A percentile compares a stretch with the other conserved stretches of the same genome.
These are phyloP conservation scores for Vanrija sp. DNA, from an alignment of 1,284 basidiomycete genomes.

Conservation along the genomic window DNA sequence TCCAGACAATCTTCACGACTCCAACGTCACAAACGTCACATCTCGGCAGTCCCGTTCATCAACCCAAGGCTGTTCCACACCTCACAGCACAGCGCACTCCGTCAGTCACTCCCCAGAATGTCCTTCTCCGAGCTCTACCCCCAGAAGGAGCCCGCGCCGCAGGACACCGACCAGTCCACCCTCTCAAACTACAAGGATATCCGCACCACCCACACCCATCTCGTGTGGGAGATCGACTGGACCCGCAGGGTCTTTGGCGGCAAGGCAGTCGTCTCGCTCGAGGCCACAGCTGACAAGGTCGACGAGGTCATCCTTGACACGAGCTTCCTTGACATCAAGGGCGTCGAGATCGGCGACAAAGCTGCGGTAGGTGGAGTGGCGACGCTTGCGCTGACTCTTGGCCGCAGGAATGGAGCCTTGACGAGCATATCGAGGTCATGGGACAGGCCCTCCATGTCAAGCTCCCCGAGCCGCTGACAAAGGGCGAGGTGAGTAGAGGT, in stretches of 20 bases:
- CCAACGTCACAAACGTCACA: not conserved
- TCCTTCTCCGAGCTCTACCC: constrained; percentile 31
- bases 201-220: constrained; percentile 62
- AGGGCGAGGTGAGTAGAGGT: constrained; percentile 48
- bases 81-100: not conserved
- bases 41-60: not conserved
- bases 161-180: constrained; percentile 62
- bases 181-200: constrained; percentile 75
- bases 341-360: constrained; percentile 58
- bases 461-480: constrained; percentile 31
- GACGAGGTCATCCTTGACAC: constrained; percentile 75
- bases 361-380: constrained; percentile 50
- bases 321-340: constrained; percentile 63
- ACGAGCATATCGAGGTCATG: constrained; percentile 44
- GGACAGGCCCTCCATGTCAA: constrained; percentile 47
- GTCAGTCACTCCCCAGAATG: constrained; percentile 16
- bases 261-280: constrained; percentile 56
- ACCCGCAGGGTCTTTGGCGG: constrained; percentile 64
- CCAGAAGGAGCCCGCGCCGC: constrained; percentile 10
- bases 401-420: constrained; percentile 57
- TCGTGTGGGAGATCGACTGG: constrained; percentile 86
- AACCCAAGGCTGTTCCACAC: not conserved
- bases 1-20: no score
- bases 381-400: not conserved
- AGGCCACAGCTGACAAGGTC: constrained; percentile 59